Base-by-base conservation (phyloP, 2,329 filamentous ascomycete genomes). In the Tolypocladium amazonense region DNA sequence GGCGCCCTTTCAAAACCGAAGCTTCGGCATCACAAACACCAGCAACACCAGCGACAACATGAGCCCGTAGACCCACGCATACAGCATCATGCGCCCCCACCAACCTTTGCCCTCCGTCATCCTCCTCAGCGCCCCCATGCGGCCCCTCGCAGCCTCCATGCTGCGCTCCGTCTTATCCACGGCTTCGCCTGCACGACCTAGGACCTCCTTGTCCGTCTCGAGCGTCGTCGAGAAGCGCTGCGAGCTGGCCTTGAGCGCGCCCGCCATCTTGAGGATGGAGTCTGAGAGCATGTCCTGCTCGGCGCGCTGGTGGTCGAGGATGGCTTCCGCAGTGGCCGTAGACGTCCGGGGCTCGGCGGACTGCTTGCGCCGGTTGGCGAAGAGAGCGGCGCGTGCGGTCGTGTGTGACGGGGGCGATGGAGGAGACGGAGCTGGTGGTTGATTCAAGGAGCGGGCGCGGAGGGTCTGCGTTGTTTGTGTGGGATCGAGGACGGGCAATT, bases 41-140 rank as follows among this genome's bases (percentile, higher is more conserved):
- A 97, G 73, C 70, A 95, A 67, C 41, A 96, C 77, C 23, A 91
- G 82, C 33, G 85, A 75, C n/a, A 95, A 67, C 87, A 91, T 93
- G 63, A 97, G 73, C 37, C 84, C 90, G 67, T 87, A 89, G 56
- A 97, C 92, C 81, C 90, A 88, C 45, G 80, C 88, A 77, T 94
- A 96, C 62, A 97, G 78, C 75, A 93, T 79, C 78, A 96, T 83
- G 58, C 92, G 78, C 7, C 88, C 92, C 85, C 83, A 91, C 88
- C 89, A 95, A 0, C 92, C 92, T 70, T 88, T 87, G 4, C 92
- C 92, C 76, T 97, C 93, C 20, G 88, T 91, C 86, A 96, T 91
- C 58, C 81, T 81, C 65, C 84, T 79, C 70, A 97, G 73, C 67
- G 83, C 81, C 1, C 89, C 88, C 90, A 97, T 95, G 63, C 85